phyloP scores from a whole-genome alignment of 352 stramenopile genomes.

The Pythium myriotylum region DNA sequence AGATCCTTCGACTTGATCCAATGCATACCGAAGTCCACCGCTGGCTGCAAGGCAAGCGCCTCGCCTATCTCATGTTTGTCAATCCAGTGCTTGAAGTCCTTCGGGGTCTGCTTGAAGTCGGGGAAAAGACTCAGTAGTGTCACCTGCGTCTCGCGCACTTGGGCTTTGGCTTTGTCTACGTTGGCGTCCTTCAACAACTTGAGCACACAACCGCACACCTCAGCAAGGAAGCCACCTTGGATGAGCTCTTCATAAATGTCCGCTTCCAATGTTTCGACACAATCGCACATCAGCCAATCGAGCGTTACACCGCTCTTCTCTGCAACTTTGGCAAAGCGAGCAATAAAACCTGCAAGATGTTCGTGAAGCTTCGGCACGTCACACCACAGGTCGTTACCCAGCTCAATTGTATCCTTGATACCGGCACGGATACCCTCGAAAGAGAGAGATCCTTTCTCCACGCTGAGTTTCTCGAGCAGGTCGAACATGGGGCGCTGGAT shows the following conservation, averaged over 20 bases:
- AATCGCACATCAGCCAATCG: conserved; percentile 68
- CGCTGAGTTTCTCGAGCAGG: conserved; percentile 62
- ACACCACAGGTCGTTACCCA: conserved; percentile 73
- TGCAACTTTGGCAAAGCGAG: conserved; percentile 71
- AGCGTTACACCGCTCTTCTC: conserved; percentile 58
- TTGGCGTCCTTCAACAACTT: conserved; percentile 46
- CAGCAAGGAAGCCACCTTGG: conserved; percentile 67
- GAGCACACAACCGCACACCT: conserved; percentile 46
- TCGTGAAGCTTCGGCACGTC: conserved; percentile 85
- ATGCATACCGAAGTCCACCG: conserved; percentile 56
- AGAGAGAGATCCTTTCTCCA: conserved; percentile 62
- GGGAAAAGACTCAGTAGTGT: conserved; percentile 61
- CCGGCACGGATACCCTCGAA: conserved; percentile 60
- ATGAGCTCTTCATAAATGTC: conserved; percentile 72
- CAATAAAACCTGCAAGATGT: conserved; percentile 68
- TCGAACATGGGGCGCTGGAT: conserved; percentile 63
- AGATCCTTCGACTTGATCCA: conserved; percentile 47
- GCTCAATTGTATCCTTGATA: conserved; percentile 60
- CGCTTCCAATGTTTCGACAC: conserved; percentile 48
- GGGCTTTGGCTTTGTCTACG: conserved; percentile 48
- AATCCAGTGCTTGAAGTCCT: conserved; percentile 71
- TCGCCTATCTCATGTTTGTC: conserved; percentile 60
- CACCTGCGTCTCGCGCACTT: conserved; percentile 56
- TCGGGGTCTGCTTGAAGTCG: conserved; percentile 46
- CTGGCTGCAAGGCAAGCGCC: conserved; percentile 56